These are phyloP conservation scores for Trichoderma atrobrunneum DNA, from an alignment of 2,329 filamentous ascomycete species.

Conservation along the genomic window DNA sequence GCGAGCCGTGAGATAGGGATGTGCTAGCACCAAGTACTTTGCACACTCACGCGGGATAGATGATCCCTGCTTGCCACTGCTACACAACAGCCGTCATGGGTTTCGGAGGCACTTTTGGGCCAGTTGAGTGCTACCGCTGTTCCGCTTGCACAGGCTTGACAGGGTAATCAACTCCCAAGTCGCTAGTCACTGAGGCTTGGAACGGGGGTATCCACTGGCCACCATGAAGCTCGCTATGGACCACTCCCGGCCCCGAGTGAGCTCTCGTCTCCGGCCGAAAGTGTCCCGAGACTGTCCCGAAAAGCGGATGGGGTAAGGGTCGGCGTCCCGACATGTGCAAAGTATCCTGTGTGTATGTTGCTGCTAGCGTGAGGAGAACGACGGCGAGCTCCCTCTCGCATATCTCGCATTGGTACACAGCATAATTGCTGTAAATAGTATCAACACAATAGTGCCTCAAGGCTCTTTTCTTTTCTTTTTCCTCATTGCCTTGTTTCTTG, in stretches of 20 bases:
- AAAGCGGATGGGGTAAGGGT: neutral
- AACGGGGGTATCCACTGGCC: neutral
- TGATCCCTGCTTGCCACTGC: slow-evolving; percentile 4
- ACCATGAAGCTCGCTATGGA: neutral
- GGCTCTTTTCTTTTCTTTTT: neutral
- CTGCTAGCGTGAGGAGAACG: slow-evolving; percentile 3
- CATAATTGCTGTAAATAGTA: neutral
- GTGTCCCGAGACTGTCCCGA: slow-evolving; percentile 14
- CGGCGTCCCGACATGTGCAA: neutral
- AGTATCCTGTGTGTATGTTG: neutral
- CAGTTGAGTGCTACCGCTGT: neutral
- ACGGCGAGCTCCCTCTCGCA: neutral
- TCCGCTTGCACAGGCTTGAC: neutral
- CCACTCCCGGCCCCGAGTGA: slow-evolving; percentile 12
- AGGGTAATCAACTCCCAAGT: neutral
- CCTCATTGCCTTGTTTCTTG: neutral
- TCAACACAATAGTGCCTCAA: neutral
- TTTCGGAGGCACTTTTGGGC: slow-evolving; percentile 17
- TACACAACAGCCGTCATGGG: slow-evolving; percentile 15
- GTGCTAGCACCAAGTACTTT: neutral
- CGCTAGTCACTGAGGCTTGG: neutral
- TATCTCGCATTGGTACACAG: neutral
- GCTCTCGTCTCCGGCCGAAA: slow-evolving; percentile 14
- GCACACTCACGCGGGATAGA: neutral
- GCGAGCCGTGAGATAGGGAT: slow-evolving; percentile 9